Base-by-base conservation (phyloP, 148 eudicot species). In the Chenopodium album region DNA sequence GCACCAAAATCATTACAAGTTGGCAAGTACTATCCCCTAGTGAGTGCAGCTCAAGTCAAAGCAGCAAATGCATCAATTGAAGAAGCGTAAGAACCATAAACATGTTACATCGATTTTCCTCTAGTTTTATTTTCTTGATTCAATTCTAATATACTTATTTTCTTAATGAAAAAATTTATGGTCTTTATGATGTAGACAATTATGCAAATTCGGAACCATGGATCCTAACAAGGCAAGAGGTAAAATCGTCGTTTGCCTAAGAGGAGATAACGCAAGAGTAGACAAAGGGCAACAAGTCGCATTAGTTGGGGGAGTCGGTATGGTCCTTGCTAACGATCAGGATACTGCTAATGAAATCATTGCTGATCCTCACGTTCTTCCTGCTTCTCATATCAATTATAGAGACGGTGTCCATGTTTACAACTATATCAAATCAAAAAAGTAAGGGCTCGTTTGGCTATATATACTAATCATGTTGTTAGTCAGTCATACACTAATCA, bases 321-420 rank as follows among this genome's bases (percentile, higher is more conserved):
- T 95, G 94, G 88, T 95, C 74, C 89, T 93, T 54, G 93, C 90
- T 4, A 93, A 95, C 67, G 83, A 92, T 83, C 65, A 80, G 0
- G 75, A 76, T 14, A 87, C 90, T 4, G 94, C 91, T 22, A 92
- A 92, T 79, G 94, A 92, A 87, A 73, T 94, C 37, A 60, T 91
- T 67, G 96, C 94, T 62, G 98, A 94, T 84, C 90, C 98, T 83
- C 96, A 94, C 78, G 88, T 92, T n/a, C 88, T 92, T n/a, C 96
- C 98, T 0, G 96, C 94, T 81, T 85, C 98, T 31, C 96, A 92
- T 46, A 80, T 94, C 82, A 92, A 79, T 63, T 92, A 87, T 80
- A 76, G 80, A 0, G 91, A 92, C 63, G 98, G 96, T 16, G 78
- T 88, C 70, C 78, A 85, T 59, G 71, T 91, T 78, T 88, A 52